Base-by-base conservation (phyloP, 495 filamentous ascomycete species). In the Annulohypoxylon stygium region DNA sequence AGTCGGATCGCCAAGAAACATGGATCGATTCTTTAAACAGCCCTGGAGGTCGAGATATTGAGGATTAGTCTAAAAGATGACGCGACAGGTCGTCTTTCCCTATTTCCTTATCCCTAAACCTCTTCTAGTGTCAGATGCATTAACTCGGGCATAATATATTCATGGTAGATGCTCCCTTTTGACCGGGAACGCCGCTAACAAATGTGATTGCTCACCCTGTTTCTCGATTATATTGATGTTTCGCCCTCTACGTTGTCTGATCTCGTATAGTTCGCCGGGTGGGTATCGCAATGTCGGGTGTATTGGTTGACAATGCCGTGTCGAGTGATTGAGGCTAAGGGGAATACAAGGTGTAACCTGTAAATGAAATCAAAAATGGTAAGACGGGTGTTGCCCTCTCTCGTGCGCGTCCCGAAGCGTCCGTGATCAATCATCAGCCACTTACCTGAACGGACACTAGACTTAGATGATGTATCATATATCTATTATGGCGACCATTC, bases 351-450 rank as follows among this genome's bases (percentile, higher is more conserved):
- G 72, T 75, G 72, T 70, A 63, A 70, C 72, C 58, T 63, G 58
- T 59, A 67, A 45, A 45, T 64, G 53, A 41, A 30, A 61, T 67
- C 23, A 69, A 55, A 55, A 26, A 51, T 68, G 59, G 72, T 75
- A 67, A 70, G 72, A 75, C 72, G 63, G 72, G 45, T 64, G 72
- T 50, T 36, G 67, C 20, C 48, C 50, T 43, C 71, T 67, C 61
- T 75, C 63, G 57, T 68, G 58, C 34, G 16, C 72, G 67, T 70
- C 67, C 72, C 72, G 67, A 75, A 70, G 67, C 67, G 72, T 67
- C 72, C 51, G 72, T 60, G 43, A 47, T 47, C 43, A 47, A 20
- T 47, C 51, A 62, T 65, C 63, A 70, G 58, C 67, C 33, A 50
- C 63, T 67, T 64, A 36, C 33, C 63, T 65, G 53, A 67, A 33